These are phyloP conservation scores for Leccinum truebloodii DNA, from an alignment of 768 basidiomycete genomes.

Conservation along the genomic window DNA sequence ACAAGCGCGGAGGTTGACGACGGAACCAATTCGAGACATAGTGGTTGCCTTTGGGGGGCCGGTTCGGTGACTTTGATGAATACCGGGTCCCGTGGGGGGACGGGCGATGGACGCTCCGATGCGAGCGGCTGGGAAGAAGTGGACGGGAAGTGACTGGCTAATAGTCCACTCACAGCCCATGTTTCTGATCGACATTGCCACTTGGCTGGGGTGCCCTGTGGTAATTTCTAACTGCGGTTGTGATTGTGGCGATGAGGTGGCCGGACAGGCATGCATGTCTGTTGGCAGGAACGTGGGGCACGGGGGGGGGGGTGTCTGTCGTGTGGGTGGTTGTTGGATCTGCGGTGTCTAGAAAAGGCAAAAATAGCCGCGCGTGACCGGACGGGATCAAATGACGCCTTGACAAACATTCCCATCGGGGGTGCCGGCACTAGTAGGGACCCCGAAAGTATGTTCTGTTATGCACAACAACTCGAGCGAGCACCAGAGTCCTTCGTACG, in stretches of 20 bases:
- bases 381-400: constrained; percentile 29
- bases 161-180: not conserved
- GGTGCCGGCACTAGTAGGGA: constrained; percentile 20
- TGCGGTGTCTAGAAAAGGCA: constrained; percentile 18
- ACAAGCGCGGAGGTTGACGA: constrained; percentile 34
- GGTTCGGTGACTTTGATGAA: constrained; percentile 8
- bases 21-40: constrained; percentile 29
- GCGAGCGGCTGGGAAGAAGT: constrained; percentile 13
- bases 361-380: constrained; percentile 19
- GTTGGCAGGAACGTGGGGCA: constrained; percentile 1
- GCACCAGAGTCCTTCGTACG: constrained; percentile 17
- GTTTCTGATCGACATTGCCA: constrained; percentile 1
- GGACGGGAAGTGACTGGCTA: not conserved
- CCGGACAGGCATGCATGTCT: not conserved
- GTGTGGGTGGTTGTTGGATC: constrained; percentile 19
- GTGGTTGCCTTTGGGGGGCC: constrained; percentile 15
- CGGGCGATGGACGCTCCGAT: constrained; percentile 9
- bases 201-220: not conserved
- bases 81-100: constrained; percentile 8
- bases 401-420: constrained; percentile 23
- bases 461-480: constrained; percentile 4
- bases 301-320: no score
- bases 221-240: not conserved
- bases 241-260: constrained; percentile 12
- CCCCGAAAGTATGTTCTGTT: constrained; percentile 18